Evolutionary conservation across 768 basidiomycete genomes (phyloP).

Genomic region (Termitomyces sp.): DNA sequence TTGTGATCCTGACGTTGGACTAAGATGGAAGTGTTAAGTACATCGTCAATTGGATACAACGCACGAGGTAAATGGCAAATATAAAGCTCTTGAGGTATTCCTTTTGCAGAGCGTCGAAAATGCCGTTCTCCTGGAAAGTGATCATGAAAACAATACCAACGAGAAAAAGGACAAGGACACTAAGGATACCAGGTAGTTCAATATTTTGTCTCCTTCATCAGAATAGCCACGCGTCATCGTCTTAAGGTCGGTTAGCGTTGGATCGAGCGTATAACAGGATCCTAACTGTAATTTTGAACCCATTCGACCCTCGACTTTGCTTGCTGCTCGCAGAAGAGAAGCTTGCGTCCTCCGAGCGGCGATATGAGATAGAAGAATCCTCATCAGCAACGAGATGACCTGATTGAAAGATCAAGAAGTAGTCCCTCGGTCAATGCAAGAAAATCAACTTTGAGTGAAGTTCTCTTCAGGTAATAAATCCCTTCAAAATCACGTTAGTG

Average conservation of each 20-base stretch:
- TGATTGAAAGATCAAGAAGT: slow-evolving; percentile 20
- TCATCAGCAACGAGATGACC: slow-evolving; percentile 57
- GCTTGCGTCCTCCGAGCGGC: slow-evolving; percentile 30
- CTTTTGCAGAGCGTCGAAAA: slow-evolving; percentile 83
- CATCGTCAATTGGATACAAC: slow-evolving; percentile 19
- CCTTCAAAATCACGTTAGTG: slow-evolving; percentile 31
- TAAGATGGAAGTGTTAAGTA: background rate
- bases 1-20: slow-evolving; percentile 60
- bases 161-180: slow-evolving; percentile 11
- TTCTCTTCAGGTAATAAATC: slow-evolving; percentile 79
- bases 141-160: slow-evolving; percentile 2
- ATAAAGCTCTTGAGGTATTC: slow-evolving; percentile 84
- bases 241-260: slow-evolving; percentile 24
- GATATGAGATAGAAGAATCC: slow-evolving; percentile 33
- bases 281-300: slow-evolving; percentile 66
- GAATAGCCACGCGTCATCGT: slow-evolving; percentile 75
- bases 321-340: slow-evolving; percentile 37
- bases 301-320: slow-evolving; percentile 47
- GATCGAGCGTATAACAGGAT: background rate
- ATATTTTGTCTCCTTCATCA: slow-evolving; percentile 77
- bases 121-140: slow-evolving; percentile 68
- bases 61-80: slow-evolving; percentile 80
- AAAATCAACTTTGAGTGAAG: slow-evolving; percentile 58
- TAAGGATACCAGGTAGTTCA: slow-evolving; percentile 72
- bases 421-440: background rate